Conservation (phyloP, 352 stramenopile species). For the Phytophthora palmivora region DNA sequence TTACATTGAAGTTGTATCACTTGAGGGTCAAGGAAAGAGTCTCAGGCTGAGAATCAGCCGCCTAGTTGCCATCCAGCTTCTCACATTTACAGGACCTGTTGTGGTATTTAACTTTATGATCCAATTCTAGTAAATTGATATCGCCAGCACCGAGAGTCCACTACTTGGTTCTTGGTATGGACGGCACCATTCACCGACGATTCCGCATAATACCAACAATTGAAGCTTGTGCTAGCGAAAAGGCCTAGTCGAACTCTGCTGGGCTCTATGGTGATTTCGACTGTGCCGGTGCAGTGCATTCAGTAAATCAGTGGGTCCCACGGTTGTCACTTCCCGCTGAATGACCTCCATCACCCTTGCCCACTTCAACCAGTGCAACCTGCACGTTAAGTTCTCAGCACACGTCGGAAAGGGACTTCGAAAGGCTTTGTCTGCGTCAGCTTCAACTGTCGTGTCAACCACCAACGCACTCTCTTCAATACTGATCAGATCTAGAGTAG, state of each 20-base stretch:
- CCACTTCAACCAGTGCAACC: too few species aligned
- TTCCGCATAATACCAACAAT: too few species aligned
- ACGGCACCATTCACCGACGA: too few species aligned
- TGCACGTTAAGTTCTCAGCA: constrained; percentile 23
- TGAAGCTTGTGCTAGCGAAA: too few species aligned
- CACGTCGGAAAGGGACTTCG: constrained; percentile 25
- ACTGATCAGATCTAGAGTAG: constrained; percentile 2
- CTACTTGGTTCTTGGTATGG: too few species aligned
- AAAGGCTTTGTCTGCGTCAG: constrained; percentile 6
- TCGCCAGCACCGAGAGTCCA: too few species aligned
- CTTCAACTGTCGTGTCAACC: constrained; percentile 29
- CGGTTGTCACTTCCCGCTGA: constrained; percentile 29
- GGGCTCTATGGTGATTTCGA: too few species aligned
- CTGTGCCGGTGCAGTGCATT: neutral
- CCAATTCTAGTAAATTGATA: too few species aligned
- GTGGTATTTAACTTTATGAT: too few species aligned
- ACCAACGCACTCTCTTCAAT: neutral
- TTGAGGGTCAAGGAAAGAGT: neutral
- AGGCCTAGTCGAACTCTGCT: neutral
- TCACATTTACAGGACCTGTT: too few species aligned
- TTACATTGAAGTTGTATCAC: constrained; percentile 11
- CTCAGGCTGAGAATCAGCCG: neutral
- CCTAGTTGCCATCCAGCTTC: neutral
- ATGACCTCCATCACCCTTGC: constrained; percentile 16
- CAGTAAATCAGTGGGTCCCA: constrained; percentile 17